These are phyloP conservation scores for Ceratonia siliqua DNA, from an alignment of 306 rosid genomes.

Conservation along the genomic window DNA sequence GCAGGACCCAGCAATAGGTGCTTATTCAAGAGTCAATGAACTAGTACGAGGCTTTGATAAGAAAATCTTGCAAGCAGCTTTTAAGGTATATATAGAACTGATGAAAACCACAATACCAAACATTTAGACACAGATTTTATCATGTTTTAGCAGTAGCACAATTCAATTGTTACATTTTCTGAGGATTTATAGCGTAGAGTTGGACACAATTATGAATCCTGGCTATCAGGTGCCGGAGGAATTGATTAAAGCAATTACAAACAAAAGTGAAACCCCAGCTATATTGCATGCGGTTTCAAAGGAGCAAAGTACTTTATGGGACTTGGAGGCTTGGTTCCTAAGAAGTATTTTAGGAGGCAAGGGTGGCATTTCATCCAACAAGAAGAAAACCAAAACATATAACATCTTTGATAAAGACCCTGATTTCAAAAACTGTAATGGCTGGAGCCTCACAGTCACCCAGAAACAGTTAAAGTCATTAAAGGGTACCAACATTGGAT, in stretches of 20 bases:
- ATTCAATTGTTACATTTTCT: background rate
- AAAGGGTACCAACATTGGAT: conserved; percentile 54
- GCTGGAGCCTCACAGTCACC: conserved; percentile 75
- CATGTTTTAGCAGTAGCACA: background rate
- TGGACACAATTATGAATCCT: background rate
- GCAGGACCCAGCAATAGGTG: conserved; percentile 71
- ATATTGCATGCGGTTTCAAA: conserved; percentile 63
- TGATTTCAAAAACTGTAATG: conserved; percentile 63
- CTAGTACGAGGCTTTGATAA: conserved; percentile 69
- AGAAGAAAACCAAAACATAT: conserved; percentile 38
- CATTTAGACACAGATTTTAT: background rate
- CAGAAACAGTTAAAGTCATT: conserved; percentile 42
- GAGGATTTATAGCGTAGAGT: background rate
- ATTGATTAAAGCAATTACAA: conserved; percentile 51
- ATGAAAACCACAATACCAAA: background rate
- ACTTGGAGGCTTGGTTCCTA: conserved; percentile 51
- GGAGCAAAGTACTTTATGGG: conserved; percentile 37
- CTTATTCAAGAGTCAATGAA: conserved; percentile 69
- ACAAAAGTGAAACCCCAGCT: conserved; percentile 42
- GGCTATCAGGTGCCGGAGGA: conserved; percentile 67
- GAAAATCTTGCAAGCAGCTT: conserved; percentile 64
- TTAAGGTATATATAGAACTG: conserved; percentile 46
- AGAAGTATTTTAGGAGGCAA: conserved; percentile 30
- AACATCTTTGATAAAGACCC: conserved; percentile 58
- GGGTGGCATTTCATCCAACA: conserved; percentile 24